A percentile compares a stretch with the other conserved stretches of the same genome.
These are phyloP conservation scores for Thraustochytrium striatum DNA, from an alignment of 352 stramenopile species.

Conservation along the genomic window DNA sequence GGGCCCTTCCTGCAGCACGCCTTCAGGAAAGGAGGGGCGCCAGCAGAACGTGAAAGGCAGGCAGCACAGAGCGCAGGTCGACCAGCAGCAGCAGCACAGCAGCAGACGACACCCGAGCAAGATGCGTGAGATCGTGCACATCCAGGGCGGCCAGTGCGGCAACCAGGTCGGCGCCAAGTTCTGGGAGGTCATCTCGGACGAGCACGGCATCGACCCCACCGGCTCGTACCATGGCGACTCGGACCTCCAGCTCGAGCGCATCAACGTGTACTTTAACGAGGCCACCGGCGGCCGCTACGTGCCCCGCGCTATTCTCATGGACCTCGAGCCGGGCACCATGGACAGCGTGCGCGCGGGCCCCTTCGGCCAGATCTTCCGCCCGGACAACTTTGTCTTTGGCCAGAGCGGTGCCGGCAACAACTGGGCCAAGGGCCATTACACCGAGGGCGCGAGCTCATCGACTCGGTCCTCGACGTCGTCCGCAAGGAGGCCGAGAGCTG, in stretches of 20 bases:
- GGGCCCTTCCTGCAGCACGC: too few species aligned
- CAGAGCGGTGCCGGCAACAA: conserved; percentile 97
- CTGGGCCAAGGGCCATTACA: conserved; percentile 99
- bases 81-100: neutral
- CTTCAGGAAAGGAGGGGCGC: too few species aligned
- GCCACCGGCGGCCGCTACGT: conserved; percentile 92
- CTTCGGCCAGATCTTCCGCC: conserved; percentile 94
- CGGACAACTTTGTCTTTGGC: conserved; percentile 99
- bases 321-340: conserved; percentile 98
- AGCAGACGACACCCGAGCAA: conserved; percentile 16
- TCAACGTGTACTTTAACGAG: conserved; percentile 99
- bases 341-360: conserved; percentile 91
- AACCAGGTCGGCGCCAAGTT: conserved; percentile 91
- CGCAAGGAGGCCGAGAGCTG: conserved; percentile 96
- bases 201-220: conserved; percentile 87
- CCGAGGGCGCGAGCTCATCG: conserved; percentile 96
- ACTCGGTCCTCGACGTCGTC: conserved; percentile 96
- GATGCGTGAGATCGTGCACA: conserved; percentile 94
- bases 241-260: conserved; percentile 91
- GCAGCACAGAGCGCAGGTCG: neutral
- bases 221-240: conserved; percentile 91
- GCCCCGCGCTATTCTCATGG: conserved; percentile 94
- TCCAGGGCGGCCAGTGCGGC: conserved; percentile 95
- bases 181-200: conserved; percentile 90
- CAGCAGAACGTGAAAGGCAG: neutral